phyloP scores from a whole-genome alignment of 306 rosid genomes.

The Cucurbita pepo region DNA sequence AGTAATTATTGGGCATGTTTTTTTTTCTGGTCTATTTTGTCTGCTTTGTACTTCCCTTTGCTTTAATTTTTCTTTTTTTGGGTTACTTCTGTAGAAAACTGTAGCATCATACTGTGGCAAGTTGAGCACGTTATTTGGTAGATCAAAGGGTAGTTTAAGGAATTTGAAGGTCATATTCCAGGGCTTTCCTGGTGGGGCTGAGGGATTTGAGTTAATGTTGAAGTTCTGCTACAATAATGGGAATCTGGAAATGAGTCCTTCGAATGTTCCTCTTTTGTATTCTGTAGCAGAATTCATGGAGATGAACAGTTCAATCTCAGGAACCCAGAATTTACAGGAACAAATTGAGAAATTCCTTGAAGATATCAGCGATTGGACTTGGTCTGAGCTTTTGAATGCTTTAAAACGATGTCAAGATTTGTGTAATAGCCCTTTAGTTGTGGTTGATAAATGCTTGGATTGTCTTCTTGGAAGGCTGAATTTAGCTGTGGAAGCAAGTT shows the following conservation, averaged over 20 bases:
- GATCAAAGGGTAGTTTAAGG: constrained; percentile 26
- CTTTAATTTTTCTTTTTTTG: constrained; percentile 12
- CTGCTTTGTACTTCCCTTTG: not conserved
- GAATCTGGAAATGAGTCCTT: constrained; percentile 31
- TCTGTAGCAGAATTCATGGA: constrained; percentile 77
- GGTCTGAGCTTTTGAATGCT: constrained; percentile 59
- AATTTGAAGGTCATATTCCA: constrained; percentile 68
- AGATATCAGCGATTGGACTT: constrained; percentile 62
- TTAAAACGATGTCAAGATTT: constrained; percentile 52
- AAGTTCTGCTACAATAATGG: constrained; percentile 69
- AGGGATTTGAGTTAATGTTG: constrained; percentile 63
- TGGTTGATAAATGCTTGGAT: constrained; percentile 51
- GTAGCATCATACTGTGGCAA: constrained; percentile 49
- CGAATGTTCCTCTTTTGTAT: constrained; percentile 37
- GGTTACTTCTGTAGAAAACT: constrained; percentile 30
- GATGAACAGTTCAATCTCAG: constrained; percentile 42
- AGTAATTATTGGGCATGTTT: not conserved
- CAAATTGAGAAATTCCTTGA: constrained; percentile 46
- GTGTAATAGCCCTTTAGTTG: constrained; percentile 17
- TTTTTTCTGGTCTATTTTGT: not conserved
- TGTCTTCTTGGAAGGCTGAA: constrained; percentile 44
- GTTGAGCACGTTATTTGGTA: constrained; percentile 55
- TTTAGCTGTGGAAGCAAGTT: constrained; percentile 46
- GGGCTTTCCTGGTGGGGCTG: constrained; percentile 90
- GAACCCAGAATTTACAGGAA: constrained; percentile 30